A percentile compares a stretch with the other conserved stretches of the same genome.
Conservation (phyloP, 352 stramenopile species). For the Phytophthora fragariaefolia region DNA sequence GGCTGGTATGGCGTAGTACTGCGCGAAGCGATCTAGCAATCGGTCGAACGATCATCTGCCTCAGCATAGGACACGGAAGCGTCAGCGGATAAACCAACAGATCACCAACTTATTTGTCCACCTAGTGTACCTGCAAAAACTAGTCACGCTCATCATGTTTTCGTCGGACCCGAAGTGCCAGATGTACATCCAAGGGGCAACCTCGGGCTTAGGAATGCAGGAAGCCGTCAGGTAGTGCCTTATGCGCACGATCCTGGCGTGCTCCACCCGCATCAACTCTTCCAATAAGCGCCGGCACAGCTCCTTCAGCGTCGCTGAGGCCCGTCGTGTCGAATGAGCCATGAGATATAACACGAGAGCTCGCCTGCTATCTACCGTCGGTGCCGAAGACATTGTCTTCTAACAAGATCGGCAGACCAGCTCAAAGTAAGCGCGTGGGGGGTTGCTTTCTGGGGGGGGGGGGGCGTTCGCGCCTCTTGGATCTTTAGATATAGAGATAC, state of each 20-base stretch:
- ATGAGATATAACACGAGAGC: background rate
- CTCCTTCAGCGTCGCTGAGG: background rate
- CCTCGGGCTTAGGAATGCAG: background rate
- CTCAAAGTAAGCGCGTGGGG: background rate
- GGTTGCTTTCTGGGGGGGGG: background rate
- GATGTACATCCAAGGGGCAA: constrained; percentile 2
- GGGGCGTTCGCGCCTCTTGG: background rate
- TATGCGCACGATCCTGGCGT: background rate
- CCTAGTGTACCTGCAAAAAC: background rate
- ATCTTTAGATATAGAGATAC: background rate
- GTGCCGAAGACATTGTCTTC: too few species aligned
- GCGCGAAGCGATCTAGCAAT: background rate
- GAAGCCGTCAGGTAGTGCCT: background rate
- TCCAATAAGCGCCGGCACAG: background rate
- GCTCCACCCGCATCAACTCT: background rate
- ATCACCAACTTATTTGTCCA: background rate
- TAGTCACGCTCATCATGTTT: background rate
- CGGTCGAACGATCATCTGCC: background rate
- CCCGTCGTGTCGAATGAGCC: background rate
- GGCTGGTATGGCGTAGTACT: background rate
- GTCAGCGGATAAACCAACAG: background rate
- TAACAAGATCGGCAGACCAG: background rate
- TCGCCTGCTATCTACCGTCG: background rate
- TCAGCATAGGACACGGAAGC: too few species aligned
- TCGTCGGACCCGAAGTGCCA: constrained; percentile 1